These are phyloP conservation scores for Ulmus americana DNA, from an alignment of 331 rosid species.

Conservation along the genomic window DNA sequence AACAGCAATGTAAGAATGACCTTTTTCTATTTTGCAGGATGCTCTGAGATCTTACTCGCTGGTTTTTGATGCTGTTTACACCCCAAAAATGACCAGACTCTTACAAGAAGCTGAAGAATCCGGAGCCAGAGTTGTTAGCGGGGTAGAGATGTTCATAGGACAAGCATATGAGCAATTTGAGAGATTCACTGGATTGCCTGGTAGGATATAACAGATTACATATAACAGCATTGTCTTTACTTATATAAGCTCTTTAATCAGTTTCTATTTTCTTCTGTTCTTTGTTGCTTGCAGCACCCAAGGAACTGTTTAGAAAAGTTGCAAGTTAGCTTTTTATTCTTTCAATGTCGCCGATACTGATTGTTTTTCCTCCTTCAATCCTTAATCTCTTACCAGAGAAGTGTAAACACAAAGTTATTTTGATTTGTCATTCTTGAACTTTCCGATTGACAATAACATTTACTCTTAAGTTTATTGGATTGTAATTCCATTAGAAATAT, in stretches of 20 bases:
- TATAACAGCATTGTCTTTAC: conserved; percentile 13
- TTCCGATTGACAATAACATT: not conserved
- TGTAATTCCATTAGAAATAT: not conserved
- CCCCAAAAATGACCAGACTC: conserved; percentile 78
- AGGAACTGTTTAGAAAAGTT: conserved; percentile 56
- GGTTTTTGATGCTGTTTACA: conserved; percentile 90
- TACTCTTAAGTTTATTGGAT: not conserved
- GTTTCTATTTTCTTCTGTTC: conserved; percentile 15
- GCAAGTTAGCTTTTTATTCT: conserved; percentile 21
- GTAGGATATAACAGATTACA: conserved; percentile 27
- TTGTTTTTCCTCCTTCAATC: not conserved
- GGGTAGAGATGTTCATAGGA: conserved; percentile 81
- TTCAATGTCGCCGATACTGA: not conserved
- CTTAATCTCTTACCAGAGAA: not conserved
- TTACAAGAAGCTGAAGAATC: conserved; percentile 80
- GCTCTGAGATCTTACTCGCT: conserved; percentile 60
- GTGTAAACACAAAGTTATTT: not conserved
- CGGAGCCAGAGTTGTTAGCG: conserved; percentile 66
- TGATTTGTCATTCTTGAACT: not conserved
- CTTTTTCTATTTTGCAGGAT: conserved; percentile 50
- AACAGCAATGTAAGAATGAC: conserved; percentile 17
- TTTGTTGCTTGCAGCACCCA: conserved; percentile 61
- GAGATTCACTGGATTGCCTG: conserved; percentile 76
- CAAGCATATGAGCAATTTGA: conserved; percentile 84
- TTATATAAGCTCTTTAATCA: conserved; percentile 12